Evolutionary conservation across 2,329 filamentous ascomycete species (phyloP), one percentile per base, ranked within the genome.

Genomic region (Fusarium marasasianum): DNA sequence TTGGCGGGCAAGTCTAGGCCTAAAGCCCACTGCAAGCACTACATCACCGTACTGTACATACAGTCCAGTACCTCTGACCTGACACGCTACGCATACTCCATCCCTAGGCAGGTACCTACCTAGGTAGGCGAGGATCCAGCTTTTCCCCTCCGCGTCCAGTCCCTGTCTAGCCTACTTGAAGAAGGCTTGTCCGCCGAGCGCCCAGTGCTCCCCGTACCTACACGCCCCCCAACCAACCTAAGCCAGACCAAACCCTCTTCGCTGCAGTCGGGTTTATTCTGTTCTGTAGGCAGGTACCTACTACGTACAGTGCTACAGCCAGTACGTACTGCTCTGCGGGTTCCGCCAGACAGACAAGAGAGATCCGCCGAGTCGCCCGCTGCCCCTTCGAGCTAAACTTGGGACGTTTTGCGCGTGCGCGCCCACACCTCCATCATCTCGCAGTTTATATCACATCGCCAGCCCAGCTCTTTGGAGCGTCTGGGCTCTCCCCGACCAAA

Each of bases 391-490:
- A 72, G 73, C 76, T 73, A 77, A 69, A 74, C 73, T 71, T 74
- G 71, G 66, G 72, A 77, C 76, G 72, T 75, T 77, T 77, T 76
- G 66, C 75, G 76, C 74, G 72, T 68, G 75, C 70, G 64, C 73
- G 75, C 75, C 75, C 75, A 77, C 75, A 77, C 75, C 75, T 75
- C 75, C 74, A 76, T 70, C 74, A 77, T 78, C 72, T 76, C 69
- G 75, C 64, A 70, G 65, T 75, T 69, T 70, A 75, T 75, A 75
- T 77, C 76, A 78, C 67, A 77, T 77, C 76, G 70, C 76, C 74
- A 75, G 71, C 74, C 74, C 75, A 77, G 74, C 76, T 78, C 65
- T 71, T 61, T 74, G 65, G 74, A 76, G 76, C 70, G 69, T 64
- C 66, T 74, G 69, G 74, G 74, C 59, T 71, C 58, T 66, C 66